phyloP scores from a whole-genome alignment of 148 eudicot species.

The Rhododendron griersonianum region DNA sequence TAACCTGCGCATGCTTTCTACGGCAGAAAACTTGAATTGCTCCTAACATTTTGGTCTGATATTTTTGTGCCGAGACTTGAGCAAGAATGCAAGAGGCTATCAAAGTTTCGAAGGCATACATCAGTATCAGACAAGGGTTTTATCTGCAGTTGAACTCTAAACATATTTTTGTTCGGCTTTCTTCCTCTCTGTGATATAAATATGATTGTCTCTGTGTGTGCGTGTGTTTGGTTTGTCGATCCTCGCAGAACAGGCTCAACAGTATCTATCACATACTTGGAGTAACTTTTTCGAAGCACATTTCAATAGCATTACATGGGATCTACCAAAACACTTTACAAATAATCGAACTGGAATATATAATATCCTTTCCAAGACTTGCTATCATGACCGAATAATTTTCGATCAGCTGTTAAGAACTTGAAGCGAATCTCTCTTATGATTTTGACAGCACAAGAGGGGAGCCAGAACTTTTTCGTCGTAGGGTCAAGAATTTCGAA shows the following conservation, averaged over 20 bases:
- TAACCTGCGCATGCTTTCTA: too few species aligned
- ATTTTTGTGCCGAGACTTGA: background rate
- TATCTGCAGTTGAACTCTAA: background rate
- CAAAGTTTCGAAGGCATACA: background rate
- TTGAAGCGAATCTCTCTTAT: background rate
- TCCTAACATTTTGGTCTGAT: too few species aligned
- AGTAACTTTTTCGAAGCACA: background rate
- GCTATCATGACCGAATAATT: background rate
- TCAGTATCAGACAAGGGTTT: background rate
- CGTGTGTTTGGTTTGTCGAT: too few species aligned
- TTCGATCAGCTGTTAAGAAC: background rate
- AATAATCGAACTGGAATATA: background rate
- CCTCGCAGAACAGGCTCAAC: background rate
- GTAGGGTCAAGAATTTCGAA: background rate
- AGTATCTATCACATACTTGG: background rate
- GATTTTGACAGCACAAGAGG: background rate
- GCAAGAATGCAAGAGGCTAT: background rate
- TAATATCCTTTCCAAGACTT: background rate
- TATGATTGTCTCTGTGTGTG: too few species aligned
- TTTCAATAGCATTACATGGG: background rate
- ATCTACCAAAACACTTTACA: background rate
- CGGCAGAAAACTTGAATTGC: too few species aligned
- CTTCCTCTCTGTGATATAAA: too few species aligned
- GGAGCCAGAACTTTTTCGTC: background rate
- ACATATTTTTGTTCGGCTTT: background rate